These are phyloP conservation scores for Zygosaccharomyces sapae DNA, from an alignment of 1,139 yeast species.

Conservation along the genomic window DNA sequence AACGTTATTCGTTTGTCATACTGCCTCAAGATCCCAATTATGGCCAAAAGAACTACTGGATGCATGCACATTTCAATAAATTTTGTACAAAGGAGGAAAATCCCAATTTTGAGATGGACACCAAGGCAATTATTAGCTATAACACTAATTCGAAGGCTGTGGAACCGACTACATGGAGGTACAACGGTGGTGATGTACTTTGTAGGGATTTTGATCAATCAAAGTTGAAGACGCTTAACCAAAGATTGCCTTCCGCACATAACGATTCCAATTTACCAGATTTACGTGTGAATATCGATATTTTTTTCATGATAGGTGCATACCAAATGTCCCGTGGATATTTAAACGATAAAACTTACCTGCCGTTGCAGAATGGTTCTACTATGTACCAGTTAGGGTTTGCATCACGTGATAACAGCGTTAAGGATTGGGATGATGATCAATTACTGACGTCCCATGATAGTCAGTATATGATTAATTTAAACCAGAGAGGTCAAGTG, in stretches of 20 bases:
- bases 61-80: conserved; percentile 39
- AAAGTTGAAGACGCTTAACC: conserved; percentile 31
- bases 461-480: conserved; percentile 50
- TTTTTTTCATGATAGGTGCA: conserved; percentile 38
- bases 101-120: conserved; percentile 38
- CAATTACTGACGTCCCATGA: conserved; percentile 38
- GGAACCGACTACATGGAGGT: conserved; percentile 22
- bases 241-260: conserved; percentile 20
- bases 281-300: conserved; percentile 23
- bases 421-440: conserved; percentile 17
- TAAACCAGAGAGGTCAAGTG: conserved; percentile 49
- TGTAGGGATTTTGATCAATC: conserved; percentile 38
- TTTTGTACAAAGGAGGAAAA: conserved; percentile 39
- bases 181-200: conserved; percentile 36
- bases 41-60: conserved; percentile 31
- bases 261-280: conserved; percentile 29
- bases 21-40: conserved; percentile 38
- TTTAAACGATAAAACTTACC: conserved; percentile 48
- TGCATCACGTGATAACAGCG: conserved; percentile 37
- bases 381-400: conserved; percentile 31
- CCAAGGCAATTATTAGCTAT: conserved; percentile 38
- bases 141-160: conserved; percentile 12
- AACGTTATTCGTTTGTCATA: conserved; percentile 61
- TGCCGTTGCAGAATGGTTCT: conserved; percentile 44
- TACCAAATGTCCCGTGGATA: conserved; percentile 48